A percentile compares a stretch with the other conserved stretches of the same genome.
These are phyloP conservation scores for Ophiostoma australiae DNA, from an alignment of 2,329 filamentous ascomycete genomes.

Conservation along the genomic window DNA sequence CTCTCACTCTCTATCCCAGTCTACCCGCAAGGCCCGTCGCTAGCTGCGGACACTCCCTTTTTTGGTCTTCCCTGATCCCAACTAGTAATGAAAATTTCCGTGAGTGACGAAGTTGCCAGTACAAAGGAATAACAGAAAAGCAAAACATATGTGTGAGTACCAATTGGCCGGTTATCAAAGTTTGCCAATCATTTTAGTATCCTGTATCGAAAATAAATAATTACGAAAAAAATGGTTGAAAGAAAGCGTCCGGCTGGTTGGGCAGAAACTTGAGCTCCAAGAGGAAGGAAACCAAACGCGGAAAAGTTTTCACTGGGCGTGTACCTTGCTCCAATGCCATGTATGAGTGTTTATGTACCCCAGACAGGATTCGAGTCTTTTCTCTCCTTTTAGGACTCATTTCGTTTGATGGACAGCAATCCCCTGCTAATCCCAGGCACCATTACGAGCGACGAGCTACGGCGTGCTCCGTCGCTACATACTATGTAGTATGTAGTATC, in stretches of 20 bases:
- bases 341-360: constrained; percentile 4
- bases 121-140: too few relatives aligned
- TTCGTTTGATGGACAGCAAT: not conserved
- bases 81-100: not conserved
- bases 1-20: not conserved
- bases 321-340: not conserved
- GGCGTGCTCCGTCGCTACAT: not conserved
- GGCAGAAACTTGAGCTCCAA: not conserved
- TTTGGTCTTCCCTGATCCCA: not conserved
- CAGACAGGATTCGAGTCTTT: not conserved
- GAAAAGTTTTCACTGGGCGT: not conserved
- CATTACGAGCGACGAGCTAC: not conserved
- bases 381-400: not conserved
- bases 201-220: too few relatives aligned
- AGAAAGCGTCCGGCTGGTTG: not conserved
- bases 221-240: too few relatives aligned
- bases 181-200: too few relatives aligned
- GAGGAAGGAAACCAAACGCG: not conserved
- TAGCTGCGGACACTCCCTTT: constrained; percentile 15
- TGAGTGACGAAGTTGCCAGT: too few relatives aligned
- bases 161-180: too few relatives aligned
- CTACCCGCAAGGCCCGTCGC: constrained; percentile 14
- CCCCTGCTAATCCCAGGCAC: not conserved
- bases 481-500: too few relatives aligned
- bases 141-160: too few relatives aligned